phyloP scores from a whole-genome alignment of 768 basidiomycete genomes.

The Pleurotus pulmonarius region DNA sequence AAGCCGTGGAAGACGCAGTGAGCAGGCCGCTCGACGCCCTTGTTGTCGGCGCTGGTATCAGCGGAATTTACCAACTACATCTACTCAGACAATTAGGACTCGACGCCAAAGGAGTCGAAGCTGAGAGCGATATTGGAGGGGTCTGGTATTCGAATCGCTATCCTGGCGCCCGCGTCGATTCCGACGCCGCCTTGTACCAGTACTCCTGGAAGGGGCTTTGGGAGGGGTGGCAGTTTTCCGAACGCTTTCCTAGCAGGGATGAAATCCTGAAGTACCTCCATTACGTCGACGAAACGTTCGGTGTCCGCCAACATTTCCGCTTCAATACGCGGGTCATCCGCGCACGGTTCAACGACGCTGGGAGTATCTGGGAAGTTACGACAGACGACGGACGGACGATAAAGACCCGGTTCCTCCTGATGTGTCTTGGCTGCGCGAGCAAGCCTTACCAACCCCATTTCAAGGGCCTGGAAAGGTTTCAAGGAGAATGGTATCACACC shows the following conservation, averaged over 20 bases:
- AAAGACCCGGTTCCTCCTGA: conserved; percentile 16
- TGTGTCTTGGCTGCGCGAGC: conserved; percentile 19
- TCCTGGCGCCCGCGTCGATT: conserved; percentile 7
- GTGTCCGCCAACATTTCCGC: conserved; percentile 16
- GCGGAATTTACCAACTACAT: not conserved
- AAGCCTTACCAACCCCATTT: conserved; percentile 18
- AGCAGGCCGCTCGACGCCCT: not conserved
- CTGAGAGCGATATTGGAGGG: conserved; percentile 14
- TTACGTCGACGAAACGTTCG: conserved; percentile 20
- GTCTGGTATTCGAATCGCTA: conserved; percentile 1
- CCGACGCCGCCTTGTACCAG: conserved; percentile 1
- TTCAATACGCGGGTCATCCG: conserved; percentile 20
- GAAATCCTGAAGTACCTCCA: conserved; percentile 17
- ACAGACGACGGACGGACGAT: conserved; percentile 13
- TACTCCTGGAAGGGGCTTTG: conserved; percentile 5
- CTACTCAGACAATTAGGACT: not conserved
- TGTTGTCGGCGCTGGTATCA: conserved; percentile 3
- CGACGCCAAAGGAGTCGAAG: not conserved
- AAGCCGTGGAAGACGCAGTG: not conserved
- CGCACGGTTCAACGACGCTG: conserved; percentile 16
- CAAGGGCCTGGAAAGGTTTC: conserved; percentile 18
- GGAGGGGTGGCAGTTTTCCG: not conserved
- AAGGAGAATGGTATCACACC: conserved; percentile 19
- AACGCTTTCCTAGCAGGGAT: not conserved
- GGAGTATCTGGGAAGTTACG: conserved; percentile 18